phyloP scores from a whole-genome alignment of 768 basidiomycete species.

The Lentinus tigrinus region DNA sequence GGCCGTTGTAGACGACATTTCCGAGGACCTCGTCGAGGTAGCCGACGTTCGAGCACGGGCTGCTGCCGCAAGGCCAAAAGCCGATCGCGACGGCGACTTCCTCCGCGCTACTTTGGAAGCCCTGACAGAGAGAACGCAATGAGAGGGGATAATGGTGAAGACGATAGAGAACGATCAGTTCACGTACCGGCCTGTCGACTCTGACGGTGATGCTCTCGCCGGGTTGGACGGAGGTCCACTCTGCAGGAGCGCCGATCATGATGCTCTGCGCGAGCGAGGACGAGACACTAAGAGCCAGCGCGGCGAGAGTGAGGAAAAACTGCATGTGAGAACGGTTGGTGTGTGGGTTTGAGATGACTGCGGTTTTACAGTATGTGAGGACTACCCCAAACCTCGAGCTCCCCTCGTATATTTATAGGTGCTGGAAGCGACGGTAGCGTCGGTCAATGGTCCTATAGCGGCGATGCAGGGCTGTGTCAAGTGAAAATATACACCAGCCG shows the following conservation, averaged over 20 bases:
- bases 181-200: constrained; percentile 34
- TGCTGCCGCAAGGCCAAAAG: constrained; percentile 22
- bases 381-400: too few species aligned
- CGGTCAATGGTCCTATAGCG: too few species aligned
- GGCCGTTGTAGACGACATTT: constrained; percentile 29
- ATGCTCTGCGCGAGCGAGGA: constrained; percentile 31
- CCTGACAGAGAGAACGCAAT: constrained; percentile 8
- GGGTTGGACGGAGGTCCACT: constrained; percentile 21
- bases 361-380: too few species aligned
- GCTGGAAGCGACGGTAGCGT: too few species aligned
- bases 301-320: constrained; percentile 17
- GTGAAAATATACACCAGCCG: too few species aligned
- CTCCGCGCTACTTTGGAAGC: constrained; percentile 26
- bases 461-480: too few species aligned
- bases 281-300: constrained; percentile 18
- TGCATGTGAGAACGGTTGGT: too few species aligned
- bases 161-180: background rate
- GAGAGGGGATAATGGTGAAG: background rate
- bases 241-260: constrained; percentile 30
- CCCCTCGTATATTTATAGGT: too few species aligned
- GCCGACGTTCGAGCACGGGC: constrained; percentile 21
- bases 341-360: too few species aligned
- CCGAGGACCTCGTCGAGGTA: too few species aligned
- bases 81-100: constrained; percentile 36
- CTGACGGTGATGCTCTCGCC: constrained; percentile 33